Evolutionary conservation across 164 flowering plant species (phyloP), one percentile per base, ranked within the genome.

Genomic region (Amborella trichopoda): DNA sequence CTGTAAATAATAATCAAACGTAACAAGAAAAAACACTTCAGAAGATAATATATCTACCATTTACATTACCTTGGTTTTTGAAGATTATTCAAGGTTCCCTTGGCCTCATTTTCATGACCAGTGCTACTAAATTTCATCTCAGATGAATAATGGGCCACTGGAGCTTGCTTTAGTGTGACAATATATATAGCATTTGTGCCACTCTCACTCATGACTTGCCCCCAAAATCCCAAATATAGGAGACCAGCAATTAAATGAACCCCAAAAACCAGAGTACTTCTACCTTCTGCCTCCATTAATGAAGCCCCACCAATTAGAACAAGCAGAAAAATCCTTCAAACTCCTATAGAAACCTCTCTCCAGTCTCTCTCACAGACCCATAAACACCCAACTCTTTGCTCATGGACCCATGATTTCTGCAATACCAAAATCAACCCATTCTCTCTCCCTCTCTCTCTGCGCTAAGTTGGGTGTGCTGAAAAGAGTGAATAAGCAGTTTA

Each of bases 101-200:
- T 52, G 46, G 24, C 49, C 5, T 45, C 59, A 47, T 63, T 44
- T 6, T 19, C 54, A 50, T 38, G 50, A 25, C 44, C 46, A 55
- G 26, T 54, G n/a, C 21, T 45, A 26, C 38, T 56, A 47, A 57
- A 54, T 45, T 40, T 59, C 18, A 58, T 32, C 40, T 71, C 70
- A 53, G 26, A 60, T 28, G 50, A 32, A 61, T 53, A 52, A 60
- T 69, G 80, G 49, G 37, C 21, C 48, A 68, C 52, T 40, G 81
- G 80, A 52, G 75, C 55, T 67, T 86, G 78, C 43, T 65, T 83
- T 43, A 86, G 65, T 52, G 84, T 80, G 23, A 86, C 89, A 63
- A 86, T 80, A 58, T 82, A 83, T 24, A 86, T 72, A 49, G 72
- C 77, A 16, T 55, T 75, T 28, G 57, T 59, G 32, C 60, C 77